Conservation (phyloP, 306 rosid genomes). For the Prunus kanzakura region DNA sequence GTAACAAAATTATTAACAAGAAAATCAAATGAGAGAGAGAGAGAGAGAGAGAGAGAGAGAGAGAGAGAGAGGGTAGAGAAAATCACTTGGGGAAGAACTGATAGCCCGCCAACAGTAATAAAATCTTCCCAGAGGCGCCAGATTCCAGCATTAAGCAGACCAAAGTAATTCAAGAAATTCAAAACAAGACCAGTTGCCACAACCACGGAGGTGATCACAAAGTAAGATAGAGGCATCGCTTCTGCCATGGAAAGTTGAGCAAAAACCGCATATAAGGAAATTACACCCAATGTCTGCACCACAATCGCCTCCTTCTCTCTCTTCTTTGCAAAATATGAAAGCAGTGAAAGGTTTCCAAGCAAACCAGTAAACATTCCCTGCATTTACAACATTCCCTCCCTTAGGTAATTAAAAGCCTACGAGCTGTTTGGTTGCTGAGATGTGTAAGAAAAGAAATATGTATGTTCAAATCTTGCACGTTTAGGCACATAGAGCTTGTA, state of each 20-base stretch:
- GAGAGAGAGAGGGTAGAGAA: neutral
- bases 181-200: constrained; percentile 67
- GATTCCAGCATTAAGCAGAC: constrained; percentile 53
- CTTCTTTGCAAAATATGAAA: constrained; percentile 87
- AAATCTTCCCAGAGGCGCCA: constrained; percentile 85
- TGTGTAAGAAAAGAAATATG: too few species aligned
- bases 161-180: constrained; percentile 72
- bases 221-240: constrained; percentile 78
- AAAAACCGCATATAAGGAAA: constrained; percentile 59
- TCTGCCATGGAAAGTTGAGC: constrained; percentile 76
- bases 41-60: neutral
- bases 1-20: constrained; percentile 9
- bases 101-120: constrained; percentile 82
- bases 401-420: neutral
- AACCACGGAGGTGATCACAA: constrained; percentile 53
- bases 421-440: too few species aligned
- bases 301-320: constrained; percentile 80
- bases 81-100: constrained; percentile 78
- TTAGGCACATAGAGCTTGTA: too few species aligned
- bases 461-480: too few species aligned
- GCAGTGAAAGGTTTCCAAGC: constrained; percentile 82
- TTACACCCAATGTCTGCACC: constrained; percentile 76
- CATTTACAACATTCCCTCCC: constrained; percentile 26
- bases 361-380: constrained; percentile 86
- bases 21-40: neutral